Evolutionary conservation across 2,329 filamentous ascomycete species (phyloP).

Genomic region (Aureobasidium lini): DNA sequence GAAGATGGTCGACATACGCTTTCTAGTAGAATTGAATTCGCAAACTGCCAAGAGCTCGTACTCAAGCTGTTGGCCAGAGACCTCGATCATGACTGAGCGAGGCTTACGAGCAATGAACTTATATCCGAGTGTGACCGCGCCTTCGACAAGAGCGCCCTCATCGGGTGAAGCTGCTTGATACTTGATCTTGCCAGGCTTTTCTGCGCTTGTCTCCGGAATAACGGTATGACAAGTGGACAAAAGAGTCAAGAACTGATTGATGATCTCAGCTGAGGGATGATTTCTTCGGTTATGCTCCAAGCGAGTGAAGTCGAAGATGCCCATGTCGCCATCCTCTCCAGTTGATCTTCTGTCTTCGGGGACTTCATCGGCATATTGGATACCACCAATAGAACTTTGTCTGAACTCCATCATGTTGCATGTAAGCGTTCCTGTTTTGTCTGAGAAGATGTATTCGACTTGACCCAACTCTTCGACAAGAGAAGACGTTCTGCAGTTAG

Average conservation of each 20-base stretch:
- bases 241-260: constrained; percentile 79
- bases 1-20: constrained; percentile 97
- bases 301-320: constrained; percentile 75
- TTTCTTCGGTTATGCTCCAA: constrained; percentile 60
- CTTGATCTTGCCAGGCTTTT: constrained; percentile 75
- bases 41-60: constrained; percentile 95
- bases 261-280: constrained; percentile 52
- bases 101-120: constrained; percentile 87
- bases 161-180: constrained; percentile 97
- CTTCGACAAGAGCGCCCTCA: constrained; percentile 92
- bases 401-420: constrained; percentile 99
- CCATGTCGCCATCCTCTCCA: constrained; percentile 62
- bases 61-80: constrained; percentile 63
- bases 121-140: constrained; percentile 78
- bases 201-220: constrained; percentile 80
- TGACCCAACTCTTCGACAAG: constrained; percentile 95
- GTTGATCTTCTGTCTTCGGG: constrained; percentile 82
- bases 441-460: constrained; percentile 97
- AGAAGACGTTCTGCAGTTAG: constrained; percentile 91
- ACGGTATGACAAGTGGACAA: constrained; percentile 93
- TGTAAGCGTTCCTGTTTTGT: constrained; percentile 96
- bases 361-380: constrained; percentile 88
- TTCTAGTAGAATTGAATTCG: constrained; percentile 96
- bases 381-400: constrained; percentile 84
- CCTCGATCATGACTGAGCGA: constrained; percentile 74